Conservation (phyloP, 768 basidiomycete genomes). For the Exidia glandulosa region DNA sequence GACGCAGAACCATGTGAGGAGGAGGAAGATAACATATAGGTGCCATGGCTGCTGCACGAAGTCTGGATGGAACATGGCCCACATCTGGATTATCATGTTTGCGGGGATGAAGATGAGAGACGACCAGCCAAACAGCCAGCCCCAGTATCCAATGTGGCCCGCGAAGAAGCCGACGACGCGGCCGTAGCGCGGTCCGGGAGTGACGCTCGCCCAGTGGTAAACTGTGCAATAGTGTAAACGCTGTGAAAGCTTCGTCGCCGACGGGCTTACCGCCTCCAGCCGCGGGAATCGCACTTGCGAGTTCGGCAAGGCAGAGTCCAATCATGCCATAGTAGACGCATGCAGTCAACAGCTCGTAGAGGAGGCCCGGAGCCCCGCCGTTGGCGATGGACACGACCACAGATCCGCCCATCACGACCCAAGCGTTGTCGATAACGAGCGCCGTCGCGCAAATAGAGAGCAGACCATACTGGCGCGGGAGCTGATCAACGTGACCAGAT, state of each 20-base stretch:
- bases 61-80: not conserved
- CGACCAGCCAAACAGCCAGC: not conserved
- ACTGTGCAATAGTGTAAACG: not conserved
- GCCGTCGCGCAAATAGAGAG: not conserved
- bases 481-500: not conserved
- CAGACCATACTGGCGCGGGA: not conserved
- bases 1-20: not conserved
- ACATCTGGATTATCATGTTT: not conserved
- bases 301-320: not conserved
- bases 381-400: not conserved
- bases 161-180: not conserved
- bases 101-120: not conserved
- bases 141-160: not conserved
- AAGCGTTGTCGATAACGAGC: not conserved
- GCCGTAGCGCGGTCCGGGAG: not conserved
- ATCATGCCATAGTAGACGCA: not conserved
- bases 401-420: not conserved
- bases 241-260: not conserved
- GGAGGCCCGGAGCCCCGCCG: not conserved
- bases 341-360: not conserved
- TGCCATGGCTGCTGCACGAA: not conserved
- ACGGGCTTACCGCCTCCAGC: not conserved
- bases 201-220: not conserved
- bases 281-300: not conserved
- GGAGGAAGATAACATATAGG: not conserved